Conservation (phyloP, 2,329 filamentous ascomycete genomes). For the Coleophoma crateriformis region DNA sequence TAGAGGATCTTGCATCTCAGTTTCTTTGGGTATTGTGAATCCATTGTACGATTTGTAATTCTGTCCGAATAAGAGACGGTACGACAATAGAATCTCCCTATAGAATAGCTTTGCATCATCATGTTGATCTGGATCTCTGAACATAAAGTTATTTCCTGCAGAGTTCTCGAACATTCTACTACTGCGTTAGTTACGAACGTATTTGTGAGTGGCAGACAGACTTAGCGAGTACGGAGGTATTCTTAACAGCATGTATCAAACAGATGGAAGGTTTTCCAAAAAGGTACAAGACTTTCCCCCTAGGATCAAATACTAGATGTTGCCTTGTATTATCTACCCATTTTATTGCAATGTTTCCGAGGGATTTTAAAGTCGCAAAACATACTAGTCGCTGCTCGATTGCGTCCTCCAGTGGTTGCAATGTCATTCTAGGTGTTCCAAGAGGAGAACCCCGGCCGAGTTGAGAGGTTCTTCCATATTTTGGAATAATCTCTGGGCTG, state of each 20-base stretch:
- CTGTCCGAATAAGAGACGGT: constrained; percentile 16
- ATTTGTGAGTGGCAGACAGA: neutral
- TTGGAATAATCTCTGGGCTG: too few relatives aligned
- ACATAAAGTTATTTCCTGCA: neutral
- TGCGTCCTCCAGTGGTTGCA: neutral
- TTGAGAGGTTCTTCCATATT: too few relatives aligned
- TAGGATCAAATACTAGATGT: constrained; percentile 9
- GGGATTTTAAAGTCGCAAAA: constrained; percentile 3
- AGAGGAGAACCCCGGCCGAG: too few relatives aligned
- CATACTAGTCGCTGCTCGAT: neutral
- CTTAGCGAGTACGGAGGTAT: neutral
- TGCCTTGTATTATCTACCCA: constrained; percentile 6
- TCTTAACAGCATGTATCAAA: constrained; percentile 6
- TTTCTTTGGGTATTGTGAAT: constrained; percentile 1
- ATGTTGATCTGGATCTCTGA: neutral
- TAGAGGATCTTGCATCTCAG: constrained; percentile 6
- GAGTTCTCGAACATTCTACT: constrained; percentile 1
- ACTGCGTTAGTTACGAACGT: neutral
- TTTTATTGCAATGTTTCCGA: constrained; percentile 7
- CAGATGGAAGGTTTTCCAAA: constrained; percentile 12
- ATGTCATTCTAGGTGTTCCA: neutral
- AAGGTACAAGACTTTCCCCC: constrained; percentile 1
- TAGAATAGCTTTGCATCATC: constrained; percentile 4
- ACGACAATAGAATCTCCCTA: constrained; percentile 14
- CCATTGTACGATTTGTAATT: constrained; percentile 5